Conservation (phyloP, 1,139 yeast species). For the Debaryomyces singareniensis region DNA sequence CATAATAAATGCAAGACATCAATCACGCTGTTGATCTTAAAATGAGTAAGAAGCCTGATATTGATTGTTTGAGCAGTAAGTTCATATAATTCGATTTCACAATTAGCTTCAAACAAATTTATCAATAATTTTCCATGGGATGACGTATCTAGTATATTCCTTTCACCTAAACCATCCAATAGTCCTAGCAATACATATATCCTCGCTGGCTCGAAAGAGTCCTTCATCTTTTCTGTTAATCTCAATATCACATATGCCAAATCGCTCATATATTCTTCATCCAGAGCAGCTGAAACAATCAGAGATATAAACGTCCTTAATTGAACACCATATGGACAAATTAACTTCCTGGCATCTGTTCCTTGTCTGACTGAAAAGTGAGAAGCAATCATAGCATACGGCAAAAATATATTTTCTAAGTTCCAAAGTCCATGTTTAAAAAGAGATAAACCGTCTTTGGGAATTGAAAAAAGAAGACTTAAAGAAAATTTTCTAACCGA, state of each 20-base stretch:
- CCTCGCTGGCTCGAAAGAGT: conserved; percentile 67
- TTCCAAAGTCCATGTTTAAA: conserved; percentile 40
- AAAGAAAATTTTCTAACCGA: conserved; percentile 66
- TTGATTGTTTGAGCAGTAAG: conserved; percentile 45
- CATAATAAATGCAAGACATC: conserved; percentile 17
- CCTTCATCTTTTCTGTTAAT: conserved; percentile 41
- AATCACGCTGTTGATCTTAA: conserved; percentile 20
- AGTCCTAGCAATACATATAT: conserved; percentile 58
- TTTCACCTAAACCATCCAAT: conserved; percentile 39
- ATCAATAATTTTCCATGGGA: conserved; percentile 24
- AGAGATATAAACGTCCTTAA: conserved; percentile 43
- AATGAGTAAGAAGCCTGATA: conserved; percentile 37
- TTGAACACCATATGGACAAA: conserved; percentile 55
- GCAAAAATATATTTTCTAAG: conserved; percentile 50
- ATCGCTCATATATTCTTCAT: conserved; percentile 17
- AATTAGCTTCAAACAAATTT: conserved; percentile 43
- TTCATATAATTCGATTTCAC: conserved; percentile 58
- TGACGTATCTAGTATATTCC: conserved; percentile 22
- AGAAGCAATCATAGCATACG: conserved; percentile 59
- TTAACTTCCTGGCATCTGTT: conserved; percentile 13
- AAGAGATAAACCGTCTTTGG: conserved; percentile 43
- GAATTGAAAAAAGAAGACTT: conserved; percentile 49
- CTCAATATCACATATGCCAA: conserved; percentile 28
- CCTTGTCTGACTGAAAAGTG: conserved; percentile 41
- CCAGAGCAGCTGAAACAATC: conserved; percentile 31